Percentiles rank a stretch among this genome's conserved stretches.
phyloP scores from a whole-genome alignment of 768 basidiomycete species.

The Leucocoprinus leucothites region DNA sequence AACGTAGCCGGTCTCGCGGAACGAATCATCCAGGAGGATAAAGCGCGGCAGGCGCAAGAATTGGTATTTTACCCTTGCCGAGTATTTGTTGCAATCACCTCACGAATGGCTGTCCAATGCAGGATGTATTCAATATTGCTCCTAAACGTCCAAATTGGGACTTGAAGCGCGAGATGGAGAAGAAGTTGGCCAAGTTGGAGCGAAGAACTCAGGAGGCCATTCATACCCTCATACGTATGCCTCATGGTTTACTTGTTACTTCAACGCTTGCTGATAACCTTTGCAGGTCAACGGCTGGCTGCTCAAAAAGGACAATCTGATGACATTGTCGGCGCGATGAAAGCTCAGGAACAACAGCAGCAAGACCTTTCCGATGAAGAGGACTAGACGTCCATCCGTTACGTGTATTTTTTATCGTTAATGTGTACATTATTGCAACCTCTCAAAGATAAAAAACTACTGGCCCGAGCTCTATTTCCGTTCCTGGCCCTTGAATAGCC shows the following conservation, averaged over 20 bases:
- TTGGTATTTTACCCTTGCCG: constrained; percentile 50
- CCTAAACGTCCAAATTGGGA: constrained; percentile 98
- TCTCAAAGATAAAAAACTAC: background rate
- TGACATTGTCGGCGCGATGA: constrained; percentile 82
- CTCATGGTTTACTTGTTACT: background rate
- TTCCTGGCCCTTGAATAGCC: background rate
- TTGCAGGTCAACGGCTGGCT: constrained; percentile 71
- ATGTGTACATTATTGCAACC: constrained; percentile 7
- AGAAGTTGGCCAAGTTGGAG: constrained; percentile 86
- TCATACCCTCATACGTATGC: constrained; percentile 88
- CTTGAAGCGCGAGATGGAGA: constrained; percentile 90
- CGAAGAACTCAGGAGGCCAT: constrained; percentile 90
- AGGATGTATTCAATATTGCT: constrained; percentile 97
- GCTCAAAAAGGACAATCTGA: constrained; percentile 77
- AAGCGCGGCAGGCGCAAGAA: constrained; percentile 80
- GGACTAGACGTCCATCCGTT: constrained; percentile 25
- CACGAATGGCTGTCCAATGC: background rate
- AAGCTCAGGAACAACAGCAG: constrained; percentile 62
- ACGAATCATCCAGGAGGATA: constrained; percentile 82
- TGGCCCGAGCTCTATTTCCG: background rate
- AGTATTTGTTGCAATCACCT: background rate
- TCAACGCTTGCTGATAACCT: constrained; percentile 1
- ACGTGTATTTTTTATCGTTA: constrained; percentile 12
- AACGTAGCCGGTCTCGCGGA: constrained; percentile 82
- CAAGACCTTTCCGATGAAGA: constrained; percentile 62